Evolutionary conservation across 2,329 filamentous ascomycete genomes (phyloP), one percentile per base, ranked within the genome.

Genomic region (Myriosclerotinia scirpicola): DNA sequence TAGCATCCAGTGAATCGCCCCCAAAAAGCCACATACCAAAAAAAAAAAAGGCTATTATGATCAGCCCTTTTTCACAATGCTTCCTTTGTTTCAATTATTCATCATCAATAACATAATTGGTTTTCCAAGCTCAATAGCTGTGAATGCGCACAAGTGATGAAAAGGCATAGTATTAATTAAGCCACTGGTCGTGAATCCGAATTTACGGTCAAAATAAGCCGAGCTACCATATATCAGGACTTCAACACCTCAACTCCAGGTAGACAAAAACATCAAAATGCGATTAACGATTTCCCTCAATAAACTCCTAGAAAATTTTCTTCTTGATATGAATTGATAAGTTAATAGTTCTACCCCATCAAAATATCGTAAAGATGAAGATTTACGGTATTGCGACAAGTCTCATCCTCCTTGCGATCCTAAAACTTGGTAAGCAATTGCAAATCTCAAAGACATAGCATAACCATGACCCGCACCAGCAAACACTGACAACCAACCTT

Each of bases 361-460:
- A 20, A 59, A 12, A 20, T 46, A 46, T n/a, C 40, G 55, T 7
- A 8, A 59, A 34, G 46, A 59, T 59, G 55, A 59, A 59, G 26
- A 34, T 34, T 12, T 20, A 15, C 34, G 11, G 17, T n/a, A 46
- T 59, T 46, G 26, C 17, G 40, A 46, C 11, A 14, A 59, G 12
- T 22, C 14, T 40, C n/a, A 14, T 30, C 17, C 17, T 3, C 15
- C 17, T 59, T 1, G 7, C 15, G 55, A 26, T 9, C 11, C 42
- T 59, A 9, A 26, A 11, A 59, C 46, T 26, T 17, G 40, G 55
- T 59, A 59, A 30, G 26, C 40, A 46, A 34, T 17, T 11, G 6
- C 15, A 17, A 46, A 34, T 3, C 26, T 34, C 17, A 34, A 34
- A 26, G 26, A 26, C 26, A 46, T 3, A 38, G 34, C 9, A n/a